Evolutionary conservation across 2,329 filamentous ascomycete genomes (phyloP), one percentile per base, ranked within the genome.

Genomic region (Allantophomopsis cytisporea): DNA sequence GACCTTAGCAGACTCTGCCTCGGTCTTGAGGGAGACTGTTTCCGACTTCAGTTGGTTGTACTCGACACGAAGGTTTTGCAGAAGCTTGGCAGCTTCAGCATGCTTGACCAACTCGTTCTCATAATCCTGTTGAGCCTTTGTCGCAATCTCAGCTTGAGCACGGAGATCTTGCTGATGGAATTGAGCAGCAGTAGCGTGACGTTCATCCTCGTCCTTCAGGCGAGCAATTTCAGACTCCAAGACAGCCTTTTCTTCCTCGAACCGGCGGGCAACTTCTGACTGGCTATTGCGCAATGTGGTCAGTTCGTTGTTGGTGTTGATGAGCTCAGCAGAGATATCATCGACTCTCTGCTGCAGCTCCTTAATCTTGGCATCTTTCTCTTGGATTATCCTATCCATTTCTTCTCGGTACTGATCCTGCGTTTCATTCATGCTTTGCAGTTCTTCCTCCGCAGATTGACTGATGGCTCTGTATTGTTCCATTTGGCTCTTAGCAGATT

Each of bases 71-170:
- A 94, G 67, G 39, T 70, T 70, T 49, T 94, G 86, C 12, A 95
- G 68, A 30, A 76, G 74, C 60, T 87, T 88, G 11, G 89, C 85
- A n/a, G 89, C 91, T 48, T 95, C 86, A 2, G 88, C 89, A 60
- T 98, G 91, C 63, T 91, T 95, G 52, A 94, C 74, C 10, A 98
- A 71, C 58, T 98, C 91, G 45, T 80, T 80, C 58, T 98, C 93
- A 55, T 98, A 98, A 49, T 91, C 88, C 54, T 94, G 82, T 56
- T 98, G 91, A 3, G 91, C 87, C 57, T 86, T 83, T 39, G 86
- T 80, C 2, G 91, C 87, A 52, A 98, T 96, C 35, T 93, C 83
- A 20, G 89, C 88, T 59, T 98, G 91, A 0, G 85, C 80, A 45
- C 91, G 88, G 33, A 96, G 74, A 51, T 96, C 88, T 51, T 94